Percentiles rank a stretch among this genome's conserved stretches.
phyloP scores from a whole-genome alignment of 768 basidiomycete species.

The Russula foetens region DNA sequence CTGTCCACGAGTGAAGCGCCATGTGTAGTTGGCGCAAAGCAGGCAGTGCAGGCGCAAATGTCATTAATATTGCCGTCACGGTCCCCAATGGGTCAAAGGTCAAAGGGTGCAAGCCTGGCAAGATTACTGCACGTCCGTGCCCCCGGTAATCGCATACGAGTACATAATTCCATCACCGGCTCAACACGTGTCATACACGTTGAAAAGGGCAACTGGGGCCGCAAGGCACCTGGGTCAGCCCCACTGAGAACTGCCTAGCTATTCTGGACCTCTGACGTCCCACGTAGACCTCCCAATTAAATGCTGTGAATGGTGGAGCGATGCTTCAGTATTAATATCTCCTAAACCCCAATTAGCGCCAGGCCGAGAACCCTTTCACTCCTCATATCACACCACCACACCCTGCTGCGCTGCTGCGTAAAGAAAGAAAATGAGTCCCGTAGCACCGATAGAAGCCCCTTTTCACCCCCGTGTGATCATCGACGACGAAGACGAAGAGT shows the following conservation, averaged over 20 bases:
- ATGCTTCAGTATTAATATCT: slow-evolving; percentile 5
- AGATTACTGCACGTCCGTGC: no score
- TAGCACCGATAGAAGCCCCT: slow-evolving; percentile 1
- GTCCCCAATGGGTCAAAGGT: background rate
- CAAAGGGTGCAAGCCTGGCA: no score
- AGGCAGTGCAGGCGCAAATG: background rate
- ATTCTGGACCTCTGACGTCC: slow-evolving; percentile 2
- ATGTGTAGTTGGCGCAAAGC: background rate
- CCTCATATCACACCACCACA: background rate
- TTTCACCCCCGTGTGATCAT: slow-evolving; percentile 13
- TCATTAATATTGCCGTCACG: background rate
- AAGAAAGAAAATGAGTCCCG: slow-evolving; percentile 12
- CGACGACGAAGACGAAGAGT: slow-evolving; percentile 20
- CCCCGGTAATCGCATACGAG: background rate
- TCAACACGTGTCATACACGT: slow-evolving; percentile 17
- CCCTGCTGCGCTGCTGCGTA: no score
- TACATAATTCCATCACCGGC: background rate
- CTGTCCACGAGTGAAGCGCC: background rate
- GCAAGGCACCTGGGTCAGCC: background rate
- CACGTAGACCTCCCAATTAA: background rate
- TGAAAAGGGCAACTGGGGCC: slow-evolving; percentile 1
- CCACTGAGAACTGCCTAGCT: background rate
- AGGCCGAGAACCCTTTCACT: background rate
- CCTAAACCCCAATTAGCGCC: background rate
- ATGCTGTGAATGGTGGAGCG: background rate